Conservation (phyloP, 768 basidiomycete genomes). For the Baorangia bicolor region DNA sequence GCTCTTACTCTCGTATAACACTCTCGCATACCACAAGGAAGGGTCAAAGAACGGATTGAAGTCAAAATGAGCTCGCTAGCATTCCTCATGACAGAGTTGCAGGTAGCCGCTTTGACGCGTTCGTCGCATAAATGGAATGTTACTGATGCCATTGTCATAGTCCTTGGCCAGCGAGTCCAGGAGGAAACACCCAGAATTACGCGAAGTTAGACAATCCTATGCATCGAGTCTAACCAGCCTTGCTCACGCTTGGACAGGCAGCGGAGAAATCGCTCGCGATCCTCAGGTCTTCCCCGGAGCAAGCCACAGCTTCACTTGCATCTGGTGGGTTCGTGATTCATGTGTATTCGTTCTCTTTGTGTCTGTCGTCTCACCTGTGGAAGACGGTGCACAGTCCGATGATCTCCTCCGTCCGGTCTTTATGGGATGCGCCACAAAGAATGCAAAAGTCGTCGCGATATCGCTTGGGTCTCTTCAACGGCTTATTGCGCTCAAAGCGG, state of each 20-base stretch:
- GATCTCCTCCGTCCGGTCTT: slow-evolving; percentile 85
- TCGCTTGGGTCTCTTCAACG: slow-evolving; percentile 89
- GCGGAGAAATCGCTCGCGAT: slow-evolving; percentile 86
- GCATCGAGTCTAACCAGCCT: not conserved
- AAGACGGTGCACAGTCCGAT: slow-evolving; percentile 77
- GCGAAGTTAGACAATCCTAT: slow-evolving; percentile 61
- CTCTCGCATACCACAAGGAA: not conserved
- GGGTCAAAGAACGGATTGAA: not conserved
- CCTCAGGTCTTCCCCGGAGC: slow-evolving; percentile 78
- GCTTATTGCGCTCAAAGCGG: slow-evolving; percentile 82
- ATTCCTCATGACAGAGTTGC: slow-evolving; percentile 72
- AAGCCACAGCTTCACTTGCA: slow-evolving; percentile 68
- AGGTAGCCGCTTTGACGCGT: slow-evolving; percentile 39
- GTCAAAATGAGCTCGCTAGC: slow-evolving; percentile 61
- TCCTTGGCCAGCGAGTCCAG: slow-evolving; percentile 87
- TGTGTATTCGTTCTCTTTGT: not conserved
- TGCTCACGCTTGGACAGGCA: slow-evolving; percentile 47
- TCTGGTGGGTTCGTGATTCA: slow-evolving; percentile 53
- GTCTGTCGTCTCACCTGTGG: slow-evolving; percentile 10
- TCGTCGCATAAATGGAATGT: not conserved
- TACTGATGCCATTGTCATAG: slow-evolving; percentile 36
- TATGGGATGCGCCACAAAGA: slow-evolving; percentile 92
- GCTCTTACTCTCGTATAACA: not conserved
- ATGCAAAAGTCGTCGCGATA: slow-evolving; percentile 91
- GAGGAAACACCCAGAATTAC: slow-evolving; percentile 88